A percentile compares a stretch with the other conserved stretches of the same genome.
These are phyloP conservation scores for Xylariaceae sp. DNA, from an alignment of 2,329 filamentous ascomycete species.

Conservation along the genomic window DNA sequence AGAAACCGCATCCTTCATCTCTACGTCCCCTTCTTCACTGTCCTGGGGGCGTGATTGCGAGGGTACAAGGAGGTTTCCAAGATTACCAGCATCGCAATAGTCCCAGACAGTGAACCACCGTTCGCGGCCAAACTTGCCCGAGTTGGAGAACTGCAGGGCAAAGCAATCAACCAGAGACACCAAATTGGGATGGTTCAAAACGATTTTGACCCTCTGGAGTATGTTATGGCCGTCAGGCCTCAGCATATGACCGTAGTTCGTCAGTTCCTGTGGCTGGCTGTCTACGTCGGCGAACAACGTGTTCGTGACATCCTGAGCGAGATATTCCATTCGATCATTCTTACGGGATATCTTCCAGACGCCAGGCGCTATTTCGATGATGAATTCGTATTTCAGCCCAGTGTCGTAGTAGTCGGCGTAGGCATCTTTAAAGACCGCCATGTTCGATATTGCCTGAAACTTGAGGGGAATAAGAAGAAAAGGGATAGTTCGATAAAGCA, in stretches of 20 bases:
- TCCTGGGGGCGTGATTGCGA: constrained; percentile 5
- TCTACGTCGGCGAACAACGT: constrained; percentile 21
- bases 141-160: constrained; percentile 30
- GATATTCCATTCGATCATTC: constrained; percentile 35
- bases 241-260: constrained; percentile 23
- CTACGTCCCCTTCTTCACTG: constrained; percentile 29
- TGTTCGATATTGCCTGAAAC: constrained; percentile 6
- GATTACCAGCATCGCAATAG: constrained; percentile 58
- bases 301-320: constrained; percentile 41
- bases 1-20: constrained; percentile 11
- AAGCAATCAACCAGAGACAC: constrained; percentile 52
- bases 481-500: not conserved
- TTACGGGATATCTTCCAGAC: constrained; percentile 41
- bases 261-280: constrained; percentile 6
- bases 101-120: constrained; percentile 52
- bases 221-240: constrained; percentile 33
- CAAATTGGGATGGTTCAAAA: constrained; percentile 59
- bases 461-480: not conserved
- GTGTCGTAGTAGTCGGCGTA: constrained; percentile 20
- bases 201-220: constrained; percentile 39
- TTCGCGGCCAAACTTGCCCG: constrained; percentile 23
- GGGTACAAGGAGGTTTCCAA: constrained; percentile 49
- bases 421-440: constrained; percentile 22
- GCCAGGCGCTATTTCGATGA: constrained; percentile 34
- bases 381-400: constrained; percentile 38